Evolutionary conservation across 1,284 basidiomycete species (phyloP), one percentile per base, ranked within the genome.

Genomic region (Tylopilus sp.): DNA sequence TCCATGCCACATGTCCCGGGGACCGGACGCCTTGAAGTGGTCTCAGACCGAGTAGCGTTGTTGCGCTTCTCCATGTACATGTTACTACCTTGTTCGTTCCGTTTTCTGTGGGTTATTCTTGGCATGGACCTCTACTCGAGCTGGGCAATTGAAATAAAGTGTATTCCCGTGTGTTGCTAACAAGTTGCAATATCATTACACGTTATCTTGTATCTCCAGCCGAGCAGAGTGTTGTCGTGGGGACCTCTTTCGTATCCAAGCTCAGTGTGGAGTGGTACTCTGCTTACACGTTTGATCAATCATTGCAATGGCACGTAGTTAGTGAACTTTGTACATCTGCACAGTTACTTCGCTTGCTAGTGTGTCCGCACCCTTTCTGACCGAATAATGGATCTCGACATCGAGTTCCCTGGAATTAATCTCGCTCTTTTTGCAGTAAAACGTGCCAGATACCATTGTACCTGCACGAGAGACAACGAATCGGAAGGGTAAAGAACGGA

Each of bases 321-420:
- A 89, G 57, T 86, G 78, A 47, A 92, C 82, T 67, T 82, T 89
- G 70, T 81, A 92, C 58, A 88, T 81, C 63, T 89, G 87, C n/a
- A 92, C 84, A 21, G 81, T 67, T 26, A 70, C 67, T 16, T 77
- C 72, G 43, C 68, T 66, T 3, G 64, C 56, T 2, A 59, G 56
- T 4, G 54, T 59, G 25, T 69, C 67, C 11, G 51, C 59, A 12
- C 56, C 54, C 28, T 69, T 63, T 49, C 72, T 71, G 7, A 88
- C 75, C 0, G 76, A 74, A 69, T 91, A 97, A 64, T 94, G 92
- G 40, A 98, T 87, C 72, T 97, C 94, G 13, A 96, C 82, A 56
- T 97, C 89, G 41, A 98, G 72, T 62, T 97, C 95, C 43, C 96
- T 76, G 26, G 84, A 84, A 66, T 97, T 97, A n/a, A 73, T 76